Base-by-base conservation (phyloP, 2,329 filamentous ascomycete genomes). In the Thelonectria olida region DNA sequence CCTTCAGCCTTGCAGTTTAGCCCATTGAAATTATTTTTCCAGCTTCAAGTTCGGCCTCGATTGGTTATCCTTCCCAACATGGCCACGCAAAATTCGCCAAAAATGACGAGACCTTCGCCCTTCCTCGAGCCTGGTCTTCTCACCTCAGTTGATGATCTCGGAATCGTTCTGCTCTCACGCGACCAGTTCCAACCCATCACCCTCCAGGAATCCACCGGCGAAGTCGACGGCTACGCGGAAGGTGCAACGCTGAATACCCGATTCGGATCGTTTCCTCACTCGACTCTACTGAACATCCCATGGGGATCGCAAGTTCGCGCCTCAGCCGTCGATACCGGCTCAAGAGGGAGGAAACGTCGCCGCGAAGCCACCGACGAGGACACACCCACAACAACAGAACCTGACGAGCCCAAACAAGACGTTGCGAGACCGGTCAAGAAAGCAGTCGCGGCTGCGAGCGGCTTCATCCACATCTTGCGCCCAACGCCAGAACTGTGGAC, bases 231-330 rank as follows among this genome's bases (percentile, higher is more conserved):
- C 61, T 93, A 93, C 71, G 85, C 86, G 27, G 90, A 93, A 74
- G 91, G 91, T 34, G 89, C 89, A 47, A 90, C 93, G 2, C 88
- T 94, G 54, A 98, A 97, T 79, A 99, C 95, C 2, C 89, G 94
- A 44, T 99, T 97, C 73, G 96, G 96, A 49, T 97, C 94, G 0
- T 95, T 93, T 62, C 92, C 92, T 0, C 92, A 95, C 74, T 90
- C 86, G 10, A 94, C 92, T 0, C 79, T 95, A 45, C 85, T 97
- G 56, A 84, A 88, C 5, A 82, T 93, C 54, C 91, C 92, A 41
- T 98, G 95, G 95, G 96, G 96, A 25, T 93, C 92, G 7, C 96
- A 98, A 75, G 89, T 98, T 20, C 86, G 92, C 47, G 96, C 96
- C 7, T 97, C 93, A 2, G 88, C 90, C 28, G 93, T 97, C 58